phyloP scores from a whole-genome alignment of 108 stramenopile genomes.

The Stephanodiscus triporus region DNA sequence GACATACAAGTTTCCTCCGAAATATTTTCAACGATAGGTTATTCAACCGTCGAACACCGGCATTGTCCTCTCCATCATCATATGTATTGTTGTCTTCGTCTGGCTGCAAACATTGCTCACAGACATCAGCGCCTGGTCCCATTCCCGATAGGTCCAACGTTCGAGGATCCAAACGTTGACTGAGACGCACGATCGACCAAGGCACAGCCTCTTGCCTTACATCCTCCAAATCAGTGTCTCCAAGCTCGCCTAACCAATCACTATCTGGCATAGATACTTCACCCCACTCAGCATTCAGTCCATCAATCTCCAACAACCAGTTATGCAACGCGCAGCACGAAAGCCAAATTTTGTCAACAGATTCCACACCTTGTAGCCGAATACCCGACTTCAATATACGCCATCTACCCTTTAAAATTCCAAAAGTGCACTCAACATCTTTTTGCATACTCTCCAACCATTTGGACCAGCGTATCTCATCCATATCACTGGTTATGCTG shows the following conservation, averaged over 20 bases:
- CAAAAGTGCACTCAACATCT: constrained; percentile 52
- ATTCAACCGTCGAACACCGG: background rate
- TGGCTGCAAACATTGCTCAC: background rate
- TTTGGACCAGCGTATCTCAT: constrained; percentile 15
- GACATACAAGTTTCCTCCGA: background rate
- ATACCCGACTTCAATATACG: constrained; percentile 37
- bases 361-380: constrained; percentile 10
- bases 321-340: constrained; percentile 55
- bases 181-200: background rate
- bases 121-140: background rate
- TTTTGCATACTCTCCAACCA: constrained; percentile 46
- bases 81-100: background rate
- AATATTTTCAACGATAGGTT: background rate
- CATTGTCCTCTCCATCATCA: background rate
- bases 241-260: constrained; percentile 8
- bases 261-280: background rate
- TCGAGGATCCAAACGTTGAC: background rate
- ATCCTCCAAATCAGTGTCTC: background rate
- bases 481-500: background rate
- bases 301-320: constrained; percentile 46
- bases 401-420: constrained; percentile 51
- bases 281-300: constrained; percentile 18
- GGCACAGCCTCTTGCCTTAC: background rate
- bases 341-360: constrained; percentile 22
- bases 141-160: background rate